Evolutionary conservation across 768 basidiomycete species (phyloP), one percentile per base, ranked within the genome.

Genomic region (Amanita phalloides): DNA sequence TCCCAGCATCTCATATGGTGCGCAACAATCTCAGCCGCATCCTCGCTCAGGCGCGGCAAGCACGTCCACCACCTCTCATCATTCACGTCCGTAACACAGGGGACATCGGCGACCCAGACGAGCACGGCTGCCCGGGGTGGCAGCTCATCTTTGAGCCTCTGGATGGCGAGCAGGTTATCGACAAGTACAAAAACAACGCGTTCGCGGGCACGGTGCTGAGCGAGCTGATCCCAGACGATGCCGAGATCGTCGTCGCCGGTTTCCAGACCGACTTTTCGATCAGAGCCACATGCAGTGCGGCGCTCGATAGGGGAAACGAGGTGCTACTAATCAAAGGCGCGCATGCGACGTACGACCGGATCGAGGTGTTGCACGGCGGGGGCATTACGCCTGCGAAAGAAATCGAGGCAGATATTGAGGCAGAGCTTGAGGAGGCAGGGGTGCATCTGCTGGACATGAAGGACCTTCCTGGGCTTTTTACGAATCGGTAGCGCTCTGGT

Each of bases 151-250:
- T 79, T 64, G 57, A 68, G 14, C 77, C 80, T 0, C 70, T 71
- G 6, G 63, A 71, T 0, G 58, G 69, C 58, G 84, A 86, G 61
- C 61, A 66, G 46, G 68, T 84, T 48, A 57, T 86, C 43, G 82
- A 86, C 66, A 86, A 85, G 67, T 66, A 68, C 45, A 82, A 82
- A 67, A 84, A 80, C 67, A 84, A 86, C 56, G 81, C 83, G 25
- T 87, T 86, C 56, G 70, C 74, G 0, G 79, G 79, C 9, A 86
- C 83, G 17, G 55, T 48, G 9, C 69, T 87, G 3, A 73, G 64
- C 6, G 69, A 73, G 3, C 59, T 80, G 39, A 66, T 87, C 33
- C 70, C 73, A 0, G 49, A 60, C 3, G 72, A 77, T 28, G 82
- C 82, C 11, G 78, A 84, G 68, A 71, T 86, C 47, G 71, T 86